Conservation (phyloP, 1,139 yeast species). For the Protomyces lactucae-debilis region DNA sequence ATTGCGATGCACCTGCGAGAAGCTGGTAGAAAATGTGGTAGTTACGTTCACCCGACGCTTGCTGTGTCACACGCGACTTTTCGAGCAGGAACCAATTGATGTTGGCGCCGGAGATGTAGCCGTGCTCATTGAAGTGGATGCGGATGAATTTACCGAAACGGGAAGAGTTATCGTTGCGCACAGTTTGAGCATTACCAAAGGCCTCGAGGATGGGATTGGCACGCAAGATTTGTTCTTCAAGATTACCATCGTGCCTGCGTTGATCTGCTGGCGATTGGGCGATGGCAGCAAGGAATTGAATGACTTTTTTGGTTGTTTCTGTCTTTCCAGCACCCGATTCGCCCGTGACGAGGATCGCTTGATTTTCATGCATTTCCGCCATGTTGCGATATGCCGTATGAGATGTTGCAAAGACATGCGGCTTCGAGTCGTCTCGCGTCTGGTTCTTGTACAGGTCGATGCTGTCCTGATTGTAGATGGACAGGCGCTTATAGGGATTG, state of each 20-base stretch:
- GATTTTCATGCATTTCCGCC: conserved; percentile 66
- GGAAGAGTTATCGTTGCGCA: conserved; percentile 88
- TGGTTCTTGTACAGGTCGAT: conserved; percentile 50
- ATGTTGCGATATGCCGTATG: conserved; percentile 81
- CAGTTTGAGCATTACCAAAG: conserved; percentile 96
- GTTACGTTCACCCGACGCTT: conserved; percentile 71
- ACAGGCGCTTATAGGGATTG: conserved; percentile 76
- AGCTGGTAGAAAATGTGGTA: conserved; percentile 91
- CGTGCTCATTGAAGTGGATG: conserved; percentile 63
- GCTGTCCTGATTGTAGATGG: conserved; percentile 64
- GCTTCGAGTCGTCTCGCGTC: conserved; percentile 51
- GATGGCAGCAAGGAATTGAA: conserved; percentile 82
- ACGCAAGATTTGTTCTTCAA: conserved; percentile 80
- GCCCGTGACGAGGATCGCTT: conserved; percentile 91
- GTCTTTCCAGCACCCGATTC: conserved; percentile 99
- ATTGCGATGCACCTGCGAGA: conserved; percentile 58
- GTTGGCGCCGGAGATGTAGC: conserved; percentile 77
- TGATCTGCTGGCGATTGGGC: conserved; percentile 42
- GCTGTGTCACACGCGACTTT: conserved; percentile 87
- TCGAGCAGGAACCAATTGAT: conserved; percentile 93
- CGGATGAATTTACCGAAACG: conserved; percentile 95
- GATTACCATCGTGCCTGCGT: conserved; percentile 35
- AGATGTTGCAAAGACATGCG: conserved; percentile 89
- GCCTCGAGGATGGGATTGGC: conserved; percentile 96
- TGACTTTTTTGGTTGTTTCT: conserved; percentile 92